These are phyloP conservation scores for Neocucurbitaria cava DNA, from an alignment of 2,329 filamentous ascomycete genomes.

Conservation along the genomic window DNA sequence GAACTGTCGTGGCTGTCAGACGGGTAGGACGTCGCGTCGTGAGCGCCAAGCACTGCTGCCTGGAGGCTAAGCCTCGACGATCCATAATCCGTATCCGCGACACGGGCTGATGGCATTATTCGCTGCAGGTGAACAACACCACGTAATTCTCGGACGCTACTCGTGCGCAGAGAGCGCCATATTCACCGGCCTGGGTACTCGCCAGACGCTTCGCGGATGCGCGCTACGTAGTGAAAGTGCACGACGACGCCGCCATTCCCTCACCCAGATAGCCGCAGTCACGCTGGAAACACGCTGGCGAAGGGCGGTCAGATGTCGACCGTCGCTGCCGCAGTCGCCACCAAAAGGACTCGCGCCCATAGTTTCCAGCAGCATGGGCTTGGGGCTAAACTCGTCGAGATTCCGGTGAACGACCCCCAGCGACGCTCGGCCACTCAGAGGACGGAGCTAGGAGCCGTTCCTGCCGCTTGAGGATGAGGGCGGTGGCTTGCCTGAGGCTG, in stretches of 20 bases:
- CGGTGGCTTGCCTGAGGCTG: conserved; percentile 9
- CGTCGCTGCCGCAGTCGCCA: not conserved
- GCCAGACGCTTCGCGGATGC: conserved; percentile 14
- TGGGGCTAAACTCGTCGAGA: conserved; percentile 6
- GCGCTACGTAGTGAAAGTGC: conserved; percentile 8
- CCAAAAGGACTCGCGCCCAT: not conserved
- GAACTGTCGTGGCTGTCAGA: conserved; percentile 19
- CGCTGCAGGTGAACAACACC: conserved; percentile 26
- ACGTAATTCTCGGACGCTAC: conserved; percentile 22
- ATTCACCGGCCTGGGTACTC: conserved; percentile 13
- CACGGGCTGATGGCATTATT: conserved; percentile 27
- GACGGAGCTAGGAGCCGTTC: not conserved
- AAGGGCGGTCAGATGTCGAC: conserved; percentile 19
- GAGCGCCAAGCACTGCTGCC: conserved; percentile 27
- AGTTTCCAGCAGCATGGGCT: not conserved
- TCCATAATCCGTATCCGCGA: conserved; percentile 28
- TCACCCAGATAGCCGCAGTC: conserved; percentile 2
- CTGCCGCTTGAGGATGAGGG: conserved; percentile 5
- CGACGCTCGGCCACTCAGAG: not conserved
- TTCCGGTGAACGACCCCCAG: conserved; percentile 5
- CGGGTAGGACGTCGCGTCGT: conserved; percentile 15
- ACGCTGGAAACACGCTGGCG: conserved; percentile 12
- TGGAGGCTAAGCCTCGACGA: conserved; percentile 31
- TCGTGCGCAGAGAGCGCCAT: conserved; percentile 13
- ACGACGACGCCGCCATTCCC: conserved; percentile 14